Evolutionary conservation across 2,329 filamentous ascomycete genomes (phyloP), one percentile per base, ranked within the genome.

Genomic region (Pseudocercospora vitis): DNA sequence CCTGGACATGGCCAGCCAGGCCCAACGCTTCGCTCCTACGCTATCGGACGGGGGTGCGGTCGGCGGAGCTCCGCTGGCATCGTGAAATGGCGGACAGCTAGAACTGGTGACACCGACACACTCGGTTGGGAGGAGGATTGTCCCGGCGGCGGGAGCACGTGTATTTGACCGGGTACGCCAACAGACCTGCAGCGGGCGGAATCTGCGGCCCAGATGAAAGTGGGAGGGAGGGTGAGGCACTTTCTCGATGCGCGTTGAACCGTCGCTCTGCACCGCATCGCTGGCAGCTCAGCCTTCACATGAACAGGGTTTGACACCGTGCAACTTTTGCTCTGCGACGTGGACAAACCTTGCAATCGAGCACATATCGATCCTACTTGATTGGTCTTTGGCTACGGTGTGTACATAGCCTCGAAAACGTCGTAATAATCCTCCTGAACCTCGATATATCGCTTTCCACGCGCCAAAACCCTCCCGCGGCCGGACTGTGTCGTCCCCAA

Each of bases 1-100:
- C 47, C 48, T 57, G 53, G 60, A 59, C 60, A 61, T 62, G 58
- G 50, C 59, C 55, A 32, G 52, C 52, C 47, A 50, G 39, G 40
- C 29, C 46, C 46, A 48, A 31, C 46, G 29, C 24, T 21, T 21
- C 29, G 29, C 23, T 48, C 31, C 16, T 47, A 37, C 29, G 46
- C 46, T 35, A 28, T 48, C 18, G 12, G 28, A 48, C 46, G 32
- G 29, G 46, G 29, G 19, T 48, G 46, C 14, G 21, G 16, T 33
- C 29, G 31, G 16, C 18, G 46, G 19, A 18, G 46, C n/a, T 48
- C 32, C n/a, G 46, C 46, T 48, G 33, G 50, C 50, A 47, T 53
- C 32, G 42, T 48, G 42, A 42, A 31, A 29, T 14, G 24, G 24
- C 26, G 14, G 16, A 21, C 42, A 28, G 28, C 23, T 21, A 42